Base-by-base conservation (phyloP, 805 yeast genomes). In the Spathaspora girioi region DNA sequence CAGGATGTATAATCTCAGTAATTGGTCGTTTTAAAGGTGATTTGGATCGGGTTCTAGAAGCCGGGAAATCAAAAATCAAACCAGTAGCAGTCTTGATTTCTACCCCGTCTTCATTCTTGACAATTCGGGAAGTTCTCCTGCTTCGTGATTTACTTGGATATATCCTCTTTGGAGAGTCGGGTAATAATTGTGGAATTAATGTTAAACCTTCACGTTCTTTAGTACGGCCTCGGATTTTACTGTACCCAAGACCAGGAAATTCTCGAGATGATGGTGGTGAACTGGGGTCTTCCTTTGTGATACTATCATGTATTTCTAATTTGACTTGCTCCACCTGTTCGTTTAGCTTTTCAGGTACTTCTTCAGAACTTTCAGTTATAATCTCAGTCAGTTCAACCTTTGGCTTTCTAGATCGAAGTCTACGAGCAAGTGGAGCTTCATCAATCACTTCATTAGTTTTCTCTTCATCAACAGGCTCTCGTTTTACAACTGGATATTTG, bases 21-120 rank as follows among this genome's bases (percentile, higher is more conserved):
- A 61, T 48, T 40, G 62, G 58, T 51, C 61, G 56, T 50, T 68
- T 69, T 50, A 69, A 47, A 4, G 75, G 75, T 2, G 73, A 69
- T 54, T 66, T 67, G 9, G 72, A 68, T 45, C 75, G 54, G 1
- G 75, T 69, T 41, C 75, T 50, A 43, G 52, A 51, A 5, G 73
- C 67, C 5, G 72, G 72, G 14, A 15, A n/a, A 15, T 35, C 40
- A 35, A 35, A 35, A 7, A 8, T 10, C n/a, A 6, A 9, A 10
- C 38, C 38, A 14, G 15, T 8, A 32, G 15, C 7, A 8, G 15
- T 32, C 38, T 8, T 10, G 38, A 11, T 32, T 5, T 11, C 17
- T 35, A 10, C 17, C 8, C 14, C 35, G n/a, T 14, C 3, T 5
- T 31, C 35, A 3, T 31, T 31, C 8, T 14, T 31, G 35, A 14